A percentile compares a stretch with the other conserved stretches of the same genome.
These are phyloP conservation scores for Salix brachista DNA, from an alignment of 345 rosid genomes.

Conservation along the genomic window DNA sequence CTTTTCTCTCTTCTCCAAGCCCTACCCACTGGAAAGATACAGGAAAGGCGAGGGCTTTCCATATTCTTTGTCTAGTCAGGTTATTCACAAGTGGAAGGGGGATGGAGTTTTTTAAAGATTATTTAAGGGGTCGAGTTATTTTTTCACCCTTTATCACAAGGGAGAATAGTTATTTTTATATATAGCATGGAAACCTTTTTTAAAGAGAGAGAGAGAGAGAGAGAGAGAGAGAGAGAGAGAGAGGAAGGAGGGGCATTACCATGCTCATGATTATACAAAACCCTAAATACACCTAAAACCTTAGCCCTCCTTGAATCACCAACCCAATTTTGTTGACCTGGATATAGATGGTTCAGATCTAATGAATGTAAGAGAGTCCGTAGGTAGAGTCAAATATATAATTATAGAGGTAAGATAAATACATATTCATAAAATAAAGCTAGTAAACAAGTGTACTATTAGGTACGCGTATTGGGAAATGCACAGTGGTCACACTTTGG, in stretches of 20 bases:
- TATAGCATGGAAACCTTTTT: background rate
- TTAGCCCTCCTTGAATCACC: conserved; percentile 22
- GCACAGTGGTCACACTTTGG: conserved; percentile 14
- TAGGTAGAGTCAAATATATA: conserved; percentile 10
- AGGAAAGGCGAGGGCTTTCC: conserved; percentile 33
- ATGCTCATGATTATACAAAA: background rate
- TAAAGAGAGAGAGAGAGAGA: no score
- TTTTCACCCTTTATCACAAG: background rate
- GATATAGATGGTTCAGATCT: conserved; percentile 4
- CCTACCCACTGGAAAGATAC: conserved; percentile 25
- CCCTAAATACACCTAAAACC: conserved; percentile 6
- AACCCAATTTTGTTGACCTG: conserved; percentile 18
- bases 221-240: no score
- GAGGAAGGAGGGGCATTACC: background rate
- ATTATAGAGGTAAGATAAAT: background rate
- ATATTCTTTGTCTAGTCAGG: conserved; percentile 23
- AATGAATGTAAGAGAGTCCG: background rate
- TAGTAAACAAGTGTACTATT: background rate
- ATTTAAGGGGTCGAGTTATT: background rate
- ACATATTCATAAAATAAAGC: conserved; percentile 1
- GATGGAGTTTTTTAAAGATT: conserved; percentile 20
- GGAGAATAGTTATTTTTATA: background rate
- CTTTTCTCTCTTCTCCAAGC: conserved; percentile 16
- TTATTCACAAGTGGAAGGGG: conserved; percentile 32
- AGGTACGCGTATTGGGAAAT: conserved; percentile 11